phyloP scores from a whole-genome alignment of 1,284 basidiomycete species.

The Sphagnurus paluster region DNA sequence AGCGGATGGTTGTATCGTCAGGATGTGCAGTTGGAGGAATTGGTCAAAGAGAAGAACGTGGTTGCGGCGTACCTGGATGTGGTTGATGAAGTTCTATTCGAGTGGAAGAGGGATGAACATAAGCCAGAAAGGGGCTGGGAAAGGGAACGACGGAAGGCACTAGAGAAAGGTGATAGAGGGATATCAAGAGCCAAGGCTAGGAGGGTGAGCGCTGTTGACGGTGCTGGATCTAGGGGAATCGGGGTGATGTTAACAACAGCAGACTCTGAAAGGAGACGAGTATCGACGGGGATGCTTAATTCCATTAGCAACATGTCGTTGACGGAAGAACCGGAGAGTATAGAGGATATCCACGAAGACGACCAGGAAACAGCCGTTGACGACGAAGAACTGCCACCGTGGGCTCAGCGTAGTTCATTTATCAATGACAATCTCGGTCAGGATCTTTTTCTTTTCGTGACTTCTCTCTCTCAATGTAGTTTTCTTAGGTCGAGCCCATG shows the following conservation, averaged over 20 bases:
- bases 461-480: constrained; percentile 11
- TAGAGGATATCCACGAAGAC: constrained; percentile 51
- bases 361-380: constrained; percentile 45
- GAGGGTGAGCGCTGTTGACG: constrained; percentile 53
- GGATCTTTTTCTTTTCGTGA: constrained; percentile 17
- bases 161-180: constrained; percentile 37
- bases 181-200: constrained; percentile 40
- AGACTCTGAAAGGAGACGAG: constrained; percentile 41
- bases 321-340: constrained; percentile 60
- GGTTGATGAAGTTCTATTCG: constrained; percentile 74
- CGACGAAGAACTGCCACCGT: constrained; percentile 70
- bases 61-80: constrained; percentile 66
- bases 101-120: constrained; percentile 48
- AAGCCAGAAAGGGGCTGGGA: constrained; percentile 55
- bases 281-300: constrained; percentile 55
- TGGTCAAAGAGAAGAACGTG: constrained; percentile 56
- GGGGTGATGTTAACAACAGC: constrained; percentile 20
- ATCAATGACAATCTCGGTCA: constrained; percentile 57
- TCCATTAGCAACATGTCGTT: constrained; percentile 48
- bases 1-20: constrained; percentile 79
- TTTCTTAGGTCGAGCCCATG: constrained; percentile 56
- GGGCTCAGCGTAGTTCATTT: constrained; percentile 66
- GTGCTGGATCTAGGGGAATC: constrained; percentile 25
- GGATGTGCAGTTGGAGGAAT: constrained; percentile 55
- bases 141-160: constrained; percentile 44